Percentiles rank a stretch among this genome's conserved stretches.
Conservation (phyloP, 805 yeast genomes). For the Kodamaea restingae region DNA sequence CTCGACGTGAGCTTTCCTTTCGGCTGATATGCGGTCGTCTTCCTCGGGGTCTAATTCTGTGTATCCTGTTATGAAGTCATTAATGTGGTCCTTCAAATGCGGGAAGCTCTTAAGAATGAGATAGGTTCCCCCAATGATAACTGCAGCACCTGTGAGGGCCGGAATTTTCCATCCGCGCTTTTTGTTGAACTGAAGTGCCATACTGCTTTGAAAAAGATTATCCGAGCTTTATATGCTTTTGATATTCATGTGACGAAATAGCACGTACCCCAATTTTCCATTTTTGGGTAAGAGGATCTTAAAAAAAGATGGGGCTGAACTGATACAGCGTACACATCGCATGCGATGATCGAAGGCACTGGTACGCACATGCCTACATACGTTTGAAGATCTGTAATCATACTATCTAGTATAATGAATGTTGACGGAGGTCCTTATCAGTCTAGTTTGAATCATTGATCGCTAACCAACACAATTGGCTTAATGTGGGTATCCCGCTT, state of each 20-base stretch:
- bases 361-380: no score
- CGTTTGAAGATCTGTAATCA: no score
- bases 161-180: conserved; percentile 16
- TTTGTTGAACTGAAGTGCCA: conserved; percentile 21
- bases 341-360: no score
- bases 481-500: no score
- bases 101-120: conserved; percentile 47
- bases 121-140: conserved; percentile 40
- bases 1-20: conserved; percentile 8
- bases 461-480: no score
- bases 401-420: no score
- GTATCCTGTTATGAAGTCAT: conserved; percentile 19
- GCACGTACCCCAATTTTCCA: background rate
- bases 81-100: conserved; percentile 35
- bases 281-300: background rate
- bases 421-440: no score
- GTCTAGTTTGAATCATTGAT: no score
- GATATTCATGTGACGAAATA: conserved; percentile 6
- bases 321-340: no score
- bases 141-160: conserved; percentile 36
- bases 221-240: conserved; percentile 5
- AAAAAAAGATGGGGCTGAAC: no score
- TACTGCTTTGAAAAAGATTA: conserved; percentile 2
- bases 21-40: conserved; percentile 8
- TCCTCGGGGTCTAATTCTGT: conserved; percentile 13